Conservation (phyloP, 163 green algal genomes). For the Trebouxiophyceae sp. region DNA sequence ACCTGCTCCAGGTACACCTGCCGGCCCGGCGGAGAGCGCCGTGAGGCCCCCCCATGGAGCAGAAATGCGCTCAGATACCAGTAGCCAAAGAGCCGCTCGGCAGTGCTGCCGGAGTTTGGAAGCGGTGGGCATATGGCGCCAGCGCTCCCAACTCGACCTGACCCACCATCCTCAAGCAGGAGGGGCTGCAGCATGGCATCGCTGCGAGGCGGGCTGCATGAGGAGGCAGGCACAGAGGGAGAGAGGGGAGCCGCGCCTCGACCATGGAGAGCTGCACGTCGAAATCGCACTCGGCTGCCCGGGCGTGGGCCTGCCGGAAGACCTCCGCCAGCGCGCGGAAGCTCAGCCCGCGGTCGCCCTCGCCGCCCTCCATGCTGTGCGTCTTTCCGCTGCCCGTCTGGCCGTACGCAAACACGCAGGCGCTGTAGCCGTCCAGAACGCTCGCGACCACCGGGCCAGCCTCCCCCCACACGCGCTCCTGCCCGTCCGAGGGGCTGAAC, state of each 20-base stretch:
- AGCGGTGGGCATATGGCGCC: no score
- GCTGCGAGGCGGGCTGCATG: no score
- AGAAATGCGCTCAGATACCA: no score
- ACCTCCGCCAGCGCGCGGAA: constrained; percentile 69
- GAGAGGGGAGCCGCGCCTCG: constrained; percentile 46
- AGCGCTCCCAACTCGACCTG: no score
- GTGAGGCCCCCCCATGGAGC: no score
- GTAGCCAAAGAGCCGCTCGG: no score
- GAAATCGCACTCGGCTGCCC: constrained; percentile 51
- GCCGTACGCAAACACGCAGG: constrained; percentile 49
- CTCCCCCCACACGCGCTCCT: constrained; percentile 43
- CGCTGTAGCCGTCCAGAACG: constrained; percentile 69
- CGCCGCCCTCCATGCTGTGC: constrained; percentile 61
- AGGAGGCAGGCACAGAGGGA: not conserved
- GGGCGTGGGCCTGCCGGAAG: constrained; percentile 45
- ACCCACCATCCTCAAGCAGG: no score
- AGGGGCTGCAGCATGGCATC: no score
- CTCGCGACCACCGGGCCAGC: constrained; percentile 29
- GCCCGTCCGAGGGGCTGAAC: constrained; percentile 41
- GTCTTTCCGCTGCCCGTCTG: constrained; percentile 65
- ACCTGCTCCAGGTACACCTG: constrained; percentile 48
- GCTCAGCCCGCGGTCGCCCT: constrained; percentile 59
- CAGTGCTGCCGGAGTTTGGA: no score
- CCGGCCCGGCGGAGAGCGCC: no score
- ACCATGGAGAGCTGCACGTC: constrained; percentile 75